phyloP scores from a whole-genome alignment of 257 asterid species.

The Rehmannia glutinosa region DNA sequence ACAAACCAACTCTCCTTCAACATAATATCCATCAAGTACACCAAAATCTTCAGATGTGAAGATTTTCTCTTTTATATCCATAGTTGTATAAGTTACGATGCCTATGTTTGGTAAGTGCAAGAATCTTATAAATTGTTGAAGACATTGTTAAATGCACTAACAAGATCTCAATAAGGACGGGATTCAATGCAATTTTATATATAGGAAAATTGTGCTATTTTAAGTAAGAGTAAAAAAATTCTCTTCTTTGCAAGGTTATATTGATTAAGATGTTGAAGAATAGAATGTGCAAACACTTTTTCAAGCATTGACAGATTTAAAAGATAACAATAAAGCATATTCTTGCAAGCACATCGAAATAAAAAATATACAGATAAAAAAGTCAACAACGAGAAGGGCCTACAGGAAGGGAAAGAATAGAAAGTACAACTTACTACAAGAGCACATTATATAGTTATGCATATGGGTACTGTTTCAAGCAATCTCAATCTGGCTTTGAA shows the following conservation, averaged over 20 bases:
- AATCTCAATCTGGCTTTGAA: not conserved
- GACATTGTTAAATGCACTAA: not conserved
- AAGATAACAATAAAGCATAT: not conserved
- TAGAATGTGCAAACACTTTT: not conserved
- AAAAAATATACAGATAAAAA: not conserved
- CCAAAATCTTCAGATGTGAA: not conserved
- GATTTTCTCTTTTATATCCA: conserved; percentile 2
- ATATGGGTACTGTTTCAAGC: not conserved
- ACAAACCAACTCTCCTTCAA: conserved; percentile 12
- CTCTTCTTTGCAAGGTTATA: not conserved
- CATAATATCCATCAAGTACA: not conserved
- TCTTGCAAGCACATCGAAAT: not conserved
- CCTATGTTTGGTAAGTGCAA: not conserved
- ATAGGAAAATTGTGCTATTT: not conserved
- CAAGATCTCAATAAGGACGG: no score
- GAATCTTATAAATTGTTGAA: not conserved
- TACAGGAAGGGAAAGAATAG: not conserved
- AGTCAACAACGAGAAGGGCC: not conserved
- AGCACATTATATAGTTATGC: not conserved
- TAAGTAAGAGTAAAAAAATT: not conserved
- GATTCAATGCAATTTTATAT: not conserved
- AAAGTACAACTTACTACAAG: not conserved
- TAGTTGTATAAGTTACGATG: not conserved
- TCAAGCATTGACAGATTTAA: no score
- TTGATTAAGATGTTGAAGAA: not conserved